Conservation (phyloP, 495 filamentous ascomycete genomes). For the Talaromyces trachyspermus region DNA sequence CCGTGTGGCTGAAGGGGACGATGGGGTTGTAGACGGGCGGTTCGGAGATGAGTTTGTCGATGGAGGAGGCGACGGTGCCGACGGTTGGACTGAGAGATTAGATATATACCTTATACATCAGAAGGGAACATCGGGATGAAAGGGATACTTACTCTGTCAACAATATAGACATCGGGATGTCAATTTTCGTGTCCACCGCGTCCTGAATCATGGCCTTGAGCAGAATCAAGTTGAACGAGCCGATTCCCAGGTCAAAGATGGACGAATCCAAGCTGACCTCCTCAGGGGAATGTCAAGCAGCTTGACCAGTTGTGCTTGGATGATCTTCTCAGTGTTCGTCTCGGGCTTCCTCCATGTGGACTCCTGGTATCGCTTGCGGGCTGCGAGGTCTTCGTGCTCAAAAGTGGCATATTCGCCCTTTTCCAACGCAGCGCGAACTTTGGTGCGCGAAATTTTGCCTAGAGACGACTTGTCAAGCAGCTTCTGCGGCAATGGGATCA, state of each 20-base stretch:
- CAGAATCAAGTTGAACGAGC: conserved; percentile 33
- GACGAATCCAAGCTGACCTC: conserved; percentile 20
- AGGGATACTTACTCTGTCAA: conserved; percentile 6
- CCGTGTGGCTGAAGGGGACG: conserved; percentile 37
- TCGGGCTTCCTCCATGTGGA: background rate
- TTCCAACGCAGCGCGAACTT: conserved; percentile 27
- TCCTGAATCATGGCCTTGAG: conserved; percentile 14
- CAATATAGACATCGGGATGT: conserved; percentile 8
- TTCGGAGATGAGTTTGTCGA: conserved; percentile 14
- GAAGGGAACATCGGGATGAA: too few species aligned
- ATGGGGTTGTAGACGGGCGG: conserved; percentile 41
- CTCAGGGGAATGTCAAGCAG: conserved; percentile 12
- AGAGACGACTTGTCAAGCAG: conserved; percentile 29
- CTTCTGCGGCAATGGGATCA: conserved; percentile 13
- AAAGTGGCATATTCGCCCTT: conserved; percentile 17
- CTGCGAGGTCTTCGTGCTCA: background rate
- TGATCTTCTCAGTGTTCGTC: conserved; percentile 9
- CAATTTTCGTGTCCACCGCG: background rate
- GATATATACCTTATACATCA: too few species aligned
- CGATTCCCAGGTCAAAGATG: conserved; percentile 32
- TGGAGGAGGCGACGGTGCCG: conserved; percentile 20
- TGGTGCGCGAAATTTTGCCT: conserved; percentile 42
- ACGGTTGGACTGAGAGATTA: conserved; percentile 30
- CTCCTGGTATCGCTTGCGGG: background rate
- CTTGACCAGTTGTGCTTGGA: conserved; percentile 14